phyloP scores from a whole-genome alignment of 257 asterid species.

The Misopates orontium region DNA sequence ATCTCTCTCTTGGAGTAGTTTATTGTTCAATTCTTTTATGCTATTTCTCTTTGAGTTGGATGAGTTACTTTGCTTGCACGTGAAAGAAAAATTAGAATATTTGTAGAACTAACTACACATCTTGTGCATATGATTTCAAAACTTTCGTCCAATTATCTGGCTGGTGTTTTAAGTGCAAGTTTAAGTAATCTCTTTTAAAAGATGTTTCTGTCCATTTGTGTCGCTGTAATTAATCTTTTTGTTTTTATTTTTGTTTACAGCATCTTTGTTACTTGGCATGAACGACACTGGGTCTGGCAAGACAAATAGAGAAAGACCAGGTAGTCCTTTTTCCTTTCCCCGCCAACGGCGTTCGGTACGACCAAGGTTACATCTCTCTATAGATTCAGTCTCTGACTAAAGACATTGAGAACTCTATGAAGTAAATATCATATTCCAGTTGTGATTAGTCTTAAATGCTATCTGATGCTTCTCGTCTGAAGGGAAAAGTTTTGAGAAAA shows the following conservation, averaged over 20 bases:
- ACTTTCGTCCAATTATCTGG: no score
- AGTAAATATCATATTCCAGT: constrained; percentile 2
- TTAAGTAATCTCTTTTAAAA: not conserved
- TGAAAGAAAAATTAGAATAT: not conserved
- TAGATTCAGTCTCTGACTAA: constrained; percentile 74
- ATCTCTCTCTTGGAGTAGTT: no score
- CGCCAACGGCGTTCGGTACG: constrained; percentile 94
- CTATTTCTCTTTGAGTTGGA: no score
- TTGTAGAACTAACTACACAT: not conserved
- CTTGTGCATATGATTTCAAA: no score
- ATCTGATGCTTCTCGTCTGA: not conserved
- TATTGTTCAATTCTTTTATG: no score
- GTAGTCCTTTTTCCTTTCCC: constrained; percentile 79
- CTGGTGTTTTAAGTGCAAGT: not conserved
- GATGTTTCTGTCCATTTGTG: not conserved
- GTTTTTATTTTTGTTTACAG: constrained; percentile 42
- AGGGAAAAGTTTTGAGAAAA: constrained; percentile 7
- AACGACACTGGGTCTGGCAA: constrained; percentile 54
- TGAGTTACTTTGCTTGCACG: constrained; percentile 11
- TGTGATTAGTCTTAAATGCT: not conserved
- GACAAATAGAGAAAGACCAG: constrained; percentile 73
- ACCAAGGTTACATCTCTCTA: constrained; percentile 68
- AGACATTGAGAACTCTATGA: constrained; percentile 17
- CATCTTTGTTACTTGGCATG: constrained; percentile 66
- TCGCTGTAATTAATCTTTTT: not conserved